A percentile compares a stretch with the other conserved stretches of the same genome.
These are phyloP conservation scores for Globisporangium spinosum DNA, from an alignment of 352 stramenopile genomes.

Conservation along the genomic window DNA sequence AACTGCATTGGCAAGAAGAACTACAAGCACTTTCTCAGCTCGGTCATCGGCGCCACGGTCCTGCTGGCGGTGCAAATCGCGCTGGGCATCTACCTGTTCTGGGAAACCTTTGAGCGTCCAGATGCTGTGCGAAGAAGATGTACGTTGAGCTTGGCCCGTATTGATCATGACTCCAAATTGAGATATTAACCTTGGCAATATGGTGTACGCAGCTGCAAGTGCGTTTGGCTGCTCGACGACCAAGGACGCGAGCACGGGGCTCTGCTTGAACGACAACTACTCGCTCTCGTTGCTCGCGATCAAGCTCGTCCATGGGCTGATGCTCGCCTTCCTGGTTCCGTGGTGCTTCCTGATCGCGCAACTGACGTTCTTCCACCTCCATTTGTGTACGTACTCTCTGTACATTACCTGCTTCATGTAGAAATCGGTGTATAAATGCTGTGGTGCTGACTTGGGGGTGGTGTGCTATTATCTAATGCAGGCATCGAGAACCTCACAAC, in stretches of 20 bases:
- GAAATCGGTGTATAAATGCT: too few relatives aligned
- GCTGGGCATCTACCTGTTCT: slow-evolving; percentile 59
- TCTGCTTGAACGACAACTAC: slow-evolving; percentile 56
- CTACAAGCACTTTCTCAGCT: slow-evolving; percentile 76
- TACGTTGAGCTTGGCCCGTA: slow-evolving; percentile 10
- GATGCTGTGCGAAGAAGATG: slow-evolving; percentile 39
- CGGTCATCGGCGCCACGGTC: slow-evolving; percentile 57
- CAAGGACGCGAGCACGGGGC: slow-evolving; percentile 38
- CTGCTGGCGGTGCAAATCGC: slow-evolving; percentile 71
- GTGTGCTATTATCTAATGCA: slow-evolving; percentile 16
- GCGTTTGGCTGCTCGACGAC: slow-evolving; percentile 55
- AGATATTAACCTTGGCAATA: too few relatives aligned
- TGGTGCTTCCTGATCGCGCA: slow-evolving; percentile 80
- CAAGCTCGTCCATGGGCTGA: slow-evolving; percentile 55
- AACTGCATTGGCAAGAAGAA: slow-evolving; percentile 93
- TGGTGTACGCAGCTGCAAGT: slow-evolving; percentile 32
- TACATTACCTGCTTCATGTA: too few relatives aligned
- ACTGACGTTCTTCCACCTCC: slow-evolving; percentile 79
- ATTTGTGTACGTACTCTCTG: slow-evolving; percentile 54
- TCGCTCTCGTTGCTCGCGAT: slow-evolving; percentile 51
- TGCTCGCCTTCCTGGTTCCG: slow-evolving; percentile 62
- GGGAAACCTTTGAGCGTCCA: slow-evolving; percentile 17
- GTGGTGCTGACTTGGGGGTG: background rate
- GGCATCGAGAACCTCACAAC: slow-evolving; percentile 80
- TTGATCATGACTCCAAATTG: too few relatives aligned